Evolutionary conservation across 2,329 filamentous ascomycete species (phyloP).

Genomic region (Orbilia ellipsospora): DNA sequence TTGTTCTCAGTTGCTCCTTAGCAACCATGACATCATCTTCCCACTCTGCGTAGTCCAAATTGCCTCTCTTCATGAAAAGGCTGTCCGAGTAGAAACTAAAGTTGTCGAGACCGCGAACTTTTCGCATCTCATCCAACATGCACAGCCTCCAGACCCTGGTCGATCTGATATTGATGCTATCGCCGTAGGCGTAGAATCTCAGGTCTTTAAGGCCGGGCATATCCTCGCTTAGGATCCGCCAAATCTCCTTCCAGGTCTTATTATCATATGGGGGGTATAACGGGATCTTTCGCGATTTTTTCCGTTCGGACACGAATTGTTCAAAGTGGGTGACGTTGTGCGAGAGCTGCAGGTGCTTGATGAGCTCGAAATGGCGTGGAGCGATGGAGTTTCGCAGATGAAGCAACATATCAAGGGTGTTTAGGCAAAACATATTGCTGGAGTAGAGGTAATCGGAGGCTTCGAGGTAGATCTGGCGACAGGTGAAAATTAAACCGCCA

Average conservation of each 20-base stretch:
- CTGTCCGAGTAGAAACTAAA: conserved; percentile 52
- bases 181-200: conserved; percentile 42
- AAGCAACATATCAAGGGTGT: conserved; percentile 51
- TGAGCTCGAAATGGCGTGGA: conserved; percentile 47
- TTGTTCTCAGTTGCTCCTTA: conserved; percentile 39
- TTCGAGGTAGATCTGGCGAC: conserved; percentile 47
- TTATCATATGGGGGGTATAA: conserved; percentile 54
- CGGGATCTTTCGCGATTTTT: conserved; percentile 47
- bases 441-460: conserved; percentile 53
- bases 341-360: conserved; percentile 44
- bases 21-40: conserved; percentile 49
- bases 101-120: conserved; percentile 43
- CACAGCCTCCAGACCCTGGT: conserved; percentile 51
- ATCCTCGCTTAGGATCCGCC: conserved; percentile 46
- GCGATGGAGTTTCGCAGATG: conserved; percentile 51
- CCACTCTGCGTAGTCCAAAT: conserved; percentile 52
- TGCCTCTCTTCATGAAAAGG: conserved; percentile 52
- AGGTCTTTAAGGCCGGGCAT: conserved; percentile 48
- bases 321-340: conserved; percentile 52
- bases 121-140: conserved; percentile 52
- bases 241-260: conserved; percentile 53
- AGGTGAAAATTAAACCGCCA: conserved; percentile 36
- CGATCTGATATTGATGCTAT: conserved; percentile 41
- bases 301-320: conserved; percentile 51
- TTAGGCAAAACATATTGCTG: conserved; percentile 51